A percentile compares a stretch with the other conserved stretches of the same genome.
Evolutionary conservation across 805 yeast species (phyloP).

Genomic region (Lachancea sp.): DNA sequence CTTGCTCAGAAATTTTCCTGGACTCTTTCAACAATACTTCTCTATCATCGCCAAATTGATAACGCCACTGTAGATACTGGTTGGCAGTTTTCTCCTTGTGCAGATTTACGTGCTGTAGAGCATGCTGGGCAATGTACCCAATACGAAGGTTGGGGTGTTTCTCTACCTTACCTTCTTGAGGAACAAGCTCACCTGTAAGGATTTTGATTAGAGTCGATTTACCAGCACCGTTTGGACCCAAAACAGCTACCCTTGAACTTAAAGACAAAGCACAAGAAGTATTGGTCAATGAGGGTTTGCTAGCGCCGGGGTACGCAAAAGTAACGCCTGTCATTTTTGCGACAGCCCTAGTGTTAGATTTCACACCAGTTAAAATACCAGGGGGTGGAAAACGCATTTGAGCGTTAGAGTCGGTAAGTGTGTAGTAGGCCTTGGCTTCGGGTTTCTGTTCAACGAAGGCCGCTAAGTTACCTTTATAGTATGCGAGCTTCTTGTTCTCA

Average conservation of each 20-base stretch:
- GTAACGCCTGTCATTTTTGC: conserved; percentile 82
- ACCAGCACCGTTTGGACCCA: conserved; percentile 99
- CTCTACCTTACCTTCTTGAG: conserved; percentile 84
- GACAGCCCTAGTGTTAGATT: conserved; percentile 89
- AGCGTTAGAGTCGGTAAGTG: conserved; percentile 85
- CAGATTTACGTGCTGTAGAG: conserved; percentile 92
- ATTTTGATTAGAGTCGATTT: conserved; percentile 92
- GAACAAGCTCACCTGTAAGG: conserved; percentile 85
- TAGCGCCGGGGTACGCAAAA: conserved; percentile 83
- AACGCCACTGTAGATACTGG: conserved; percentile 97
- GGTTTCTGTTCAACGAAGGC: conserved; percentile 89
- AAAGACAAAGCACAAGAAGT: conserved; percentile 88
- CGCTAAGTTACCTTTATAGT: conserved; percentile 93
- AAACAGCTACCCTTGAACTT: conserved; percentile 93
- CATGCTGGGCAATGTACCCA: conserved; percentile 98
- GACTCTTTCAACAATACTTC: conserved; percentile 92
- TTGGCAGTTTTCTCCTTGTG: conserved; percentile 97
- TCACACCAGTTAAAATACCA: conserved; percentile 94
- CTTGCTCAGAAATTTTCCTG: conserved; percentile 75
- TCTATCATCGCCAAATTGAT: conserved; percentile 95
- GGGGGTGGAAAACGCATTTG: conserved; percentile 99
- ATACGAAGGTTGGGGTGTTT: conserved; percentile 97
- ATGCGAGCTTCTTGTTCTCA: conserved; percentile 88
- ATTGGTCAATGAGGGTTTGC: conserved; percentile 69
- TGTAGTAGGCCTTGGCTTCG: conserved; percentile 93